phyloP scores from a whole-genome alignment of 176 grass and related monocot genomes.

The Carex pumila region DNA sequence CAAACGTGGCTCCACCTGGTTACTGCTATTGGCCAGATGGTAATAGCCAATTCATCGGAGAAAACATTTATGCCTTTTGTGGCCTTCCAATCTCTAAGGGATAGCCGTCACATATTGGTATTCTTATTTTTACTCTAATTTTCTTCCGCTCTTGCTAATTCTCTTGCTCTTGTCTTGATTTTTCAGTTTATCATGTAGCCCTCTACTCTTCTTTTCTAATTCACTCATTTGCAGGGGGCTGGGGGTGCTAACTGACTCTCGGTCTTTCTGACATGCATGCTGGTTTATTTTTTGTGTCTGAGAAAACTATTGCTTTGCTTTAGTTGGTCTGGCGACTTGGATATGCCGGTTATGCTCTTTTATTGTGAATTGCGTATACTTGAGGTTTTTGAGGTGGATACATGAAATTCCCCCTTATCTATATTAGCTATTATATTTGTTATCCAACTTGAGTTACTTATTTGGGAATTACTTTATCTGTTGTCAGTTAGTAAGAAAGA shows the following conservation, averaged over 20 bases:
- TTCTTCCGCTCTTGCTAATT: neutral
- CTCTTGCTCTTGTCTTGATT: neutral
- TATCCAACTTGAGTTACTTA: too few relatives aligned
- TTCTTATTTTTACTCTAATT: neutral
- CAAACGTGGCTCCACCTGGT: neutral
- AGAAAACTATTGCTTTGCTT: too few relatives aligned
- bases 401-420: too few relatives aligned
- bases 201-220: neutral
- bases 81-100: neutral
- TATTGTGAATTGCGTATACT: too few relatives aligned
- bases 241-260: neutral
- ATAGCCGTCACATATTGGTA: neutral
- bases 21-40: neutral
- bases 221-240: neutral
- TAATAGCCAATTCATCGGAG: neutral
- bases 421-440: too few relatives aligned
- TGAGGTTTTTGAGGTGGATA: too few relatives aligned
- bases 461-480: too few relatives aligned
- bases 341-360: too few relatives aligned
- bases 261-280: neutral
- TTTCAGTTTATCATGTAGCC: neutral
- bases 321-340: too few relatives aligned
- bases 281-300: neutral
- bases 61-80: neutral
- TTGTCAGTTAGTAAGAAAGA: too few relatives aligned